These are phyloP conservation scores for Pezicula radicicola DNA, from an alignment of 2,329 filamentous ascomycete species.

Conservation along the genomic window DNA sequence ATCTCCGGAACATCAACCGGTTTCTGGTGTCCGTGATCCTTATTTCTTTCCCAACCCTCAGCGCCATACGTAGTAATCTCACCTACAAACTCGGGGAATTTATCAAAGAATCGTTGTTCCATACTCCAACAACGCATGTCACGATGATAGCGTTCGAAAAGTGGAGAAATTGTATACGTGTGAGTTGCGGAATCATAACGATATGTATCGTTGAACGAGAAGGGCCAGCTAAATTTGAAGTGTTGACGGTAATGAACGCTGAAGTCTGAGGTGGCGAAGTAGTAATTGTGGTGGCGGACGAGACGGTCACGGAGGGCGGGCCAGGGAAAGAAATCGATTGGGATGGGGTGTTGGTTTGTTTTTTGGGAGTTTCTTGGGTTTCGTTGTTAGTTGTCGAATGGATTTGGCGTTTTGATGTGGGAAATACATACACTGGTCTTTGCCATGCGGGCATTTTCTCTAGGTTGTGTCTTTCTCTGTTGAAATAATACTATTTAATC, in stretches of 20 bases:
- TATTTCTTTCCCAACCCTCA: background rate
- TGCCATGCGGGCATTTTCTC: conserved; percentile 16
- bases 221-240: conserved; percentile 16
- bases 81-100: conserved; percentile 10
- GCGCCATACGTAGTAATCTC: conserved; percentile 5
- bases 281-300: conserved; percentile 9
- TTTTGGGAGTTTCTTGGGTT: conserved; percentile 8
- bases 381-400: background rate
- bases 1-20: background rate
- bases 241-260: conserved; percentile 10
- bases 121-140: conserved; percentile 11
- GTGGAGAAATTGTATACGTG: conserved; percentile 10
- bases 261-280: conserved; percentile 10
- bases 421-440: conserved; percentile 10
- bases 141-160: conserved; percentile 11
- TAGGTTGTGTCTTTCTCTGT: conserved; percentile 7
- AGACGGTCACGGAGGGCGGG: conserved; percentile 15
- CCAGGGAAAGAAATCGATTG: conserved; percentile 17
- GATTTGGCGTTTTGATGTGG: background rate
- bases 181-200: conserved; percentile 2
- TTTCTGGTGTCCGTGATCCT: background rate
- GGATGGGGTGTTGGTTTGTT: conserved; percentile 11
- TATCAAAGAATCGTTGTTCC: conserved; percentile 12
- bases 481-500: conserved; percentile 13
- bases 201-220: conserved; percentile 11